Conservation (phyloP, 2,329 filamentous ascomycete genomes). For the Penicillium sp. region DNA sequence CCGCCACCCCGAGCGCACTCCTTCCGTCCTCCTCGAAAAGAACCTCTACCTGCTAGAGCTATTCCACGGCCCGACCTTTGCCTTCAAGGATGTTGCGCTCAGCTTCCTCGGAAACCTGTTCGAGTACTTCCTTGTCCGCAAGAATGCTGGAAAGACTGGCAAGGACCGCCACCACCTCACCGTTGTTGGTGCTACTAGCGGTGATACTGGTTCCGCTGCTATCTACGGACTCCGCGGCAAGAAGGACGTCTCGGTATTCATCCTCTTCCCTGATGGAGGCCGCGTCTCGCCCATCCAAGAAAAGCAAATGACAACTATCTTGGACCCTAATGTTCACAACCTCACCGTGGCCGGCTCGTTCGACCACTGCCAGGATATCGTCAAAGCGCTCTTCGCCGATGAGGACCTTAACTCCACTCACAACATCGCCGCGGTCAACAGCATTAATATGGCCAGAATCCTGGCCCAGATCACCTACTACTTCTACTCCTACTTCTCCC, state of each 20-base stretch:
- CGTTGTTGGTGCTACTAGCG: conserved; percentile 82
- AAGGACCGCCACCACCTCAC: conserved; percentile 75
- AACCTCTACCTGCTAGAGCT: conserved; percentile 87
- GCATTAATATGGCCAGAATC: conserved; percentile 94
- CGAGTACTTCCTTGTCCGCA: conserved; percentile 49
- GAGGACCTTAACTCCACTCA: conserved; percentile 76
- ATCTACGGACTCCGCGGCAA: conserved; percentile 94
- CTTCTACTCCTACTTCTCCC: conserved; percentile 88
- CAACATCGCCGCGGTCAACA: conserved; percentile 90
- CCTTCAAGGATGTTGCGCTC: conserved; percentile 92
- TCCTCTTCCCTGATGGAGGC: conserved; percentile 86
- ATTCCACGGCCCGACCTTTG: conserved; percentile 93
- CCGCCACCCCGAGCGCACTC: conserved; percentile 62
- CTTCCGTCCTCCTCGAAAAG: conserved; percentile 69
- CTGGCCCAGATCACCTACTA: conserved; percentile 97
- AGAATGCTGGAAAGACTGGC: conserved; percentile 44
- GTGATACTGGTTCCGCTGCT: conserved; percentile 86
- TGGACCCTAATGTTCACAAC: conserved; percentile 91
- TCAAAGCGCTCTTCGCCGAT: conserved; percentile 90
- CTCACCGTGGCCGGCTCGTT: conserved; percentile 87
- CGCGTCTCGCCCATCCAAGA: conserved; percentile 81
- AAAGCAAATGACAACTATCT: conserved; percentile 89
- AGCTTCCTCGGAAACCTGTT: conserved; percentile 95
- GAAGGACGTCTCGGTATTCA: conserved; percentile 95
- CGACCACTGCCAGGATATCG: conserved; percentile 94